Evolutionary conservation across 2,329 filamentous ascomycete genomes (phyloP).

Genomic region (Fusarium praegraminearum): DNA sequence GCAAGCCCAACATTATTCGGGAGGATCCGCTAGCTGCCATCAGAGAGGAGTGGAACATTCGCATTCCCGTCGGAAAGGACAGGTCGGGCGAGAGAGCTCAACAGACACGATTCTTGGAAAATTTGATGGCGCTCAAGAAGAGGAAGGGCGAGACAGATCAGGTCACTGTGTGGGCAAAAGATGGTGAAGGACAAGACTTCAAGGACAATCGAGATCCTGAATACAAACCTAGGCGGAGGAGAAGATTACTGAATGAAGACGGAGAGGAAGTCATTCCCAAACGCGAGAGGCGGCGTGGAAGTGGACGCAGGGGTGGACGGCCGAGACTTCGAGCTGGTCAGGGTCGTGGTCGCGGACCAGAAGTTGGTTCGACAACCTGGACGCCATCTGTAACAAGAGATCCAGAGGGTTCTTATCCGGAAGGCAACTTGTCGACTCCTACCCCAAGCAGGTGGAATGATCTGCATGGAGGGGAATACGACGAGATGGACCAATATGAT

Average conservation of each 20-base stretch:
- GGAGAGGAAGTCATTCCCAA: conserved; percentile 44
- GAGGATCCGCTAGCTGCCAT: conserved; percentile 55
- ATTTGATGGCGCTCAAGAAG: conserved; percentile 73
- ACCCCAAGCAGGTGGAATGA: conserved; percentile 54
- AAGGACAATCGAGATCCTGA: conserved; percentile 58
- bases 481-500: conserved; percentile 46
- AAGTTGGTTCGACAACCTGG: conserved; percentile 1
- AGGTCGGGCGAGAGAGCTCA: conserved; percentile 62
- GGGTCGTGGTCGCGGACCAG: conserved; percentile 25
- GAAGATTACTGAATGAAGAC: conserved; percentile 45
- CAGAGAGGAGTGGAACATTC: conserved; percentile 58
- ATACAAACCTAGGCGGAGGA: conserved; percentile 52
- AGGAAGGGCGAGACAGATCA: conserved; percentile 73
- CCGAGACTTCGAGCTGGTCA: conserved; percentile 39
- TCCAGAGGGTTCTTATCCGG: conserved; percentile 19
- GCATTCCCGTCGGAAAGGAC: conserved; percentile 60
- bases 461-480: conserved; percentile 44
- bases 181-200: conserved; percentile 57
- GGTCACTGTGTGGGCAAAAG: conserved; percentile 69
- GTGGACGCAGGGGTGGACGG: conserved; percentile 39
- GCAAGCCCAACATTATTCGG: conserved; percentile 60
- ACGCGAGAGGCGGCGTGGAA: conserved; percentile 31
- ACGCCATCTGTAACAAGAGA: conserved; percentile 29
- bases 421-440: conserved; percentile 49
- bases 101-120: conserved; percentile 71